phyloP scores from a whole-genome alignment of 2,329 filamentous ascomycete species.

The Pseudogymnoascus pannorum region DNA sequence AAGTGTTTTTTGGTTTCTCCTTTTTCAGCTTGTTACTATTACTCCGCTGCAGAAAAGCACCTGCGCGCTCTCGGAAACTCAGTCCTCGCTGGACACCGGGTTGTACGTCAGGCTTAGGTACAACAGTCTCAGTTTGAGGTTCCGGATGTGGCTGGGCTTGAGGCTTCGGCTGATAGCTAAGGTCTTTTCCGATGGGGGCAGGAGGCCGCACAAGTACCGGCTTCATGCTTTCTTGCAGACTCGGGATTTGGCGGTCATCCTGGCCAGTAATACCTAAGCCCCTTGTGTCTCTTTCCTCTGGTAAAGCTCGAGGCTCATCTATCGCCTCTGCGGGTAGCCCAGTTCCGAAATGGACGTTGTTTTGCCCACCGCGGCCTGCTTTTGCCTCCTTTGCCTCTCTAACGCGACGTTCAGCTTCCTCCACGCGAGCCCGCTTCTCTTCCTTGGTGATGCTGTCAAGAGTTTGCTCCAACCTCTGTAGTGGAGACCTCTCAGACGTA shows the following conservation, averaged over 20 bases:
- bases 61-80: constrained; percentile 50
- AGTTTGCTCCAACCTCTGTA: constrained; percentile 88
- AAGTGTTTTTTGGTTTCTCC: constrained; percentile 24
- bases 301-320: constrained; percentile 19
- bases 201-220: constrained; percentile 14
- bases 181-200: constrained; percentile 13
- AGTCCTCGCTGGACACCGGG: constrained; percentile 40
- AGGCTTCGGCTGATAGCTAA: constrained; percentile 14
- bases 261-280: not conserved
- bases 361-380: constrained; percentile 25
- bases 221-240: constrained; percentile 22
- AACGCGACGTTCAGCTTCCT: constrained; percentile 70
- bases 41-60: constrained; percentile 37
- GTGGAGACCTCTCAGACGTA: constrained; percentile 77
- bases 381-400: constrained; percentile 56
- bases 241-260: not conserved
- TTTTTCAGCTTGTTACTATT: constrained; percentile 55
- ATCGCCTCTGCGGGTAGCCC: constrained; percentile 23
- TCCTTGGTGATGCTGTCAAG: constrained; percentile 92
- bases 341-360: constrained; percentile 27
- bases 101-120: not conserved
- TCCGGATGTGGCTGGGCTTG: not conserved
- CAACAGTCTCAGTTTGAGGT: not conserved
- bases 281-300: constrained; percentile 19
- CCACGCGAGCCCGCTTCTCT: constrained; percentile 78